These are phyloP conservation scores for Trichoderma cornu-damae DNA, from an alignment of 2,329 filamentous ascomycete species.

Conservation along the genomic window DNA sequence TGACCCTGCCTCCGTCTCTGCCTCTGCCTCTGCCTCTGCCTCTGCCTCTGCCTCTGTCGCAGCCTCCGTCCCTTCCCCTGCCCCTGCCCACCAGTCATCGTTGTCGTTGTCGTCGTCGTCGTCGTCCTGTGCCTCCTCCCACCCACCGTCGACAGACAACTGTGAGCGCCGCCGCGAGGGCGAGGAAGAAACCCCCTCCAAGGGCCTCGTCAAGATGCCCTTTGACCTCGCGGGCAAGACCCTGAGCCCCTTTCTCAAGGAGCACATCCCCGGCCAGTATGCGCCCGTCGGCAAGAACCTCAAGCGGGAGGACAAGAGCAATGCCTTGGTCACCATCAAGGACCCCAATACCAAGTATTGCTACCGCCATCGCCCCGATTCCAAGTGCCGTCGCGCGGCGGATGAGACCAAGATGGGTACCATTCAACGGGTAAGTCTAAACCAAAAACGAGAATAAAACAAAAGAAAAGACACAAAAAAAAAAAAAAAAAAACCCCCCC, in stretches of 20 bases:
- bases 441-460: not conserved
- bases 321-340: slow-evolving; percentile 34
- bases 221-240: slow-evolving; percentile 68
- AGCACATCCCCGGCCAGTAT: slow-evolving; percentile 86
- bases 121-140: slow-evolving; percentile 16
- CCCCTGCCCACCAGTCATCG: slow-evolving; percentile 11
- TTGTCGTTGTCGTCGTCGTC: too few species aligned
- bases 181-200: slow-evolving; percentile 42
- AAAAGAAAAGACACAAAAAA: too few species aligned
- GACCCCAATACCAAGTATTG: slow-evolving; percentile 84
- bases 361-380: slow-evolving; percentile 89
- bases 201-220: slow-evolving; percentile 51
- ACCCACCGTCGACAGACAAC: slow-evolving; percentile 37
- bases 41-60: not conserved
- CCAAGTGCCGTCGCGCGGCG: slow-evolving; percentile 86
- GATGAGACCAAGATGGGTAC: slow-evolving; percentile 96
- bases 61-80: not conserved
- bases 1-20: not conserved
- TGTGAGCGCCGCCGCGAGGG: slow-evolving; percentile 49
- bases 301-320: slow-evolving; percentile 27
- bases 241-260: slow-evolving; percentile 80
- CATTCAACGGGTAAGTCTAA: slow-evolving; percentile 68
- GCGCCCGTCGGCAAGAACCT: slow-evolving; percentile 65
- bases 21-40: not conserved
- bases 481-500: too few species aligned